A percentile compares a stretch with the other conserved stretches of the same genome.
These are phyloP conservation scores for Oidium heveae DNA, from an alignment of 2,329 filamentous ascomycete genomes.

Conservation along the genomic window DNA sequence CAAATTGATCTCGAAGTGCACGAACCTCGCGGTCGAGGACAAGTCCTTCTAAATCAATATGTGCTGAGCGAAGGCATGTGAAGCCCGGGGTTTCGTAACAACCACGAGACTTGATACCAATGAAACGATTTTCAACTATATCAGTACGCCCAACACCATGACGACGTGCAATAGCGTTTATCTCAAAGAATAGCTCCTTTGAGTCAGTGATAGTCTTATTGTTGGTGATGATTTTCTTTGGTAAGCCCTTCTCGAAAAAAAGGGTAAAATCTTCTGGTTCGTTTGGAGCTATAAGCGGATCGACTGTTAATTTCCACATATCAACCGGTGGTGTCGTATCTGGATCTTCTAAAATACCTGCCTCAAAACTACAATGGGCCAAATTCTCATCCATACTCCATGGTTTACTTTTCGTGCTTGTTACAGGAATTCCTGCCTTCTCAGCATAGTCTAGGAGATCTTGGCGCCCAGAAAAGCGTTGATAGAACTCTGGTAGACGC, in stretches of 20 bases:
- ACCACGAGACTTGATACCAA: conserved; percentile 56
- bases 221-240: conserved; percentile 32
- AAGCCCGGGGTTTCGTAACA: conserved; percentile 38
- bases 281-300: conserved; percentile 45
- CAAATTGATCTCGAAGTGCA: conserved; percentile 43
- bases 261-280: conserved; percentile 46
- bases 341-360: conserved; percentile 44
- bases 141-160: conserved; percentile 61
- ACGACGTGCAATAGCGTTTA: conserved; percentile 44
- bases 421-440: conserved; percentile 42
- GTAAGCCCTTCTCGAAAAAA: conserved; percentile 51
- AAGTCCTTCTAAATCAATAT: conserved; percentile 36
- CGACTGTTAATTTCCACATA: conserved; percentile 55
- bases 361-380: conserved; percentile 59
- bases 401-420: conserved; percentile 45
- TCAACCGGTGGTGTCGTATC: conserved; percentile 42
- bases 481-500: conserved; percentile 43
- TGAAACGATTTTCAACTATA: conserved; percentile 63
- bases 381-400: conserved; percentile 46
- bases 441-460: conserved; percentile 50
- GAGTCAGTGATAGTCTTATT: conserved; percentile 39
- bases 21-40: conserved; percentile 44
- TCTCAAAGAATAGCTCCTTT: conserved; percentile 44
- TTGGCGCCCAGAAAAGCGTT: conserved; percentile 43
- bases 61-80: conserved; percentile 13